These are phyloP conservation scores for Oenanthe javanica DNA, from an alignment of 140 eudicot species.

Conservation along the genomic window DNA sequence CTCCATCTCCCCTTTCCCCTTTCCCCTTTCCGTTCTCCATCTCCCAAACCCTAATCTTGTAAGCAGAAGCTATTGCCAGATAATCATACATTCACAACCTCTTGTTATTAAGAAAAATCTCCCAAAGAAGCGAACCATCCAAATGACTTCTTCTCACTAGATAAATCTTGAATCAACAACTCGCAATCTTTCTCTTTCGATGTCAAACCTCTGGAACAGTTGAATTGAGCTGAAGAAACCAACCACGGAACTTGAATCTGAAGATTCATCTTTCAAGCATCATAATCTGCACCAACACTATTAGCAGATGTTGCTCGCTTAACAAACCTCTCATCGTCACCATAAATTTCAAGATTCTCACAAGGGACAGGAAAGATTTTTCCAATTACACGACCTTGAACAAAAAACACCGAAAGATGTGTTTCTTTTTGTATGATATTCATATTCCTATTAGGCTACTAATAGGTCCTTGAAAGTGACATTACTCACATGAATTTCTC, in stretches of 20 bases:
- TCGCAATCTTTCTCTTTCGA: not conserved
- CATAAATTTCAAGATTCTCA: conserved; percentile 47
- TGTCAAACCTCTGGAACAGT: not conserved
- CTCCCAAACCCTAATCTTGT: too few species aligned
- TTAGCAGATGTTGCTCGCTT: conserved; percentile 19
- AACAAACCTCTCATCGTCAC: conserved; percentile 30
- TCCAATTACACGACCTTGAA: conserved; percentile 49
- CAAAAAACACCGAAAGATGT: conserved; percentile 48
- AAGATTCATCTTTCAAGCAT: conserved; percentile 14
- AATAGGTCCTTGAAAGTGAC: conserved; percentile 39
- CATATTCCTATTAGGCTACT: conserved; percentile 19
- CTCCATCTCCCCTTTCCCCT: too few species aligned
- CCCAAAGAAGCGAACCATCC: too few species aligned
- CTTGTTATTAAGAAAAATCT: not conserved
- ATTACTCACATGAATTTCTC: conserved; percentile 41
- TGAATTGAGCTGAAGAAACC: not conserved
- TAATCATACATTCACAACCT: not conserved
- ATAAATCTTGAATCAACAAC: not conserved
- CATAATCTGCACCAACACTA: conserved; percentile 31
- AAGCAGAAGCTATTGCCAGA: not conserved
- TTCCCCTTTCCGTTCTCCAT: too few species aligned
- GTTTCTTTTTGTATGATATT: conserved; percentile 53
- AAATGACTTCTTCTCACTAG: not conserved
- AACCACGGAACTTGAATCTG: not conserved
- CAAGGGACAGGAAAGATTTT: conserved; percentile 42